Conservation (phyloP, 2,329 filamentous ascomycete species). For the Trichoderma pleuroti region DNA sequence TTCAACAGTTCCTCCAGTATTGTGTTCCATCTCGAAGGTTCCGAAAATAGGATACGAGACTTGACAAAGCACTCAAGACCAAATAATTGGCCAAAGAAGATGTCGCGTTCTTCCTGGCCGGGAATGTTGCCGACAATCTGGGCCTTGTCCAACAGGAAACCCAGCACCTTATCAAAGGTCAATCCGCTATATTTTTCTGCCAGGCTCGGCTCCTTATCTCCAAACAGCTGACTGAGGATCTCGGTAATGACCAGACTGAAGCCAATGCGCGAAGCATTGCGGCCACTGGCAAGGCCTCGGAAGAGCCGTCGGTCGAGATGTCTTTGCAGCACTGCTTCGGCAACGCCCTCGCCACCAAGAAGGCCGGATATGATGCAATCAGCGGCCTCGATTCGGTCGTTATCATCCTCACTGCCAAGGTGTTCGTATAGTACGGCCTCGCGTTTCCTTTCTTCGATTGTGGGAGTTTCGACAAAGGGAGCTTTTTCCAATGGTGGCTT, state of each 20-base stretch:
- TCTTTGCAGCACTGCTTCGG: constrained; percentile 52
- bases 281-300: constrained; percentile 81
- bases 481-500: constrained; percentile 34
- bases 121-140: constrained; percentile 51
- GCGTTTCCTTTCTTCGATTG: constrained; percentile 52
- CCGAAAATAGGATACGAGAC: constrained; percentile 66
- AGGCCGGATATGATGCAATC: constrained; percentile 56
- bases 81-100: constrained; percentile 81
- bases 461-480: constrained; percentile 51
- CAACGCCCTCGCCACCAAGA: constrained; percentile 46
- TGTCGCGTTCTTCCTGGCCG: constrained; percentile 78
- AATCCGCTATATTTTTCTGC: constrained; percentile 49
- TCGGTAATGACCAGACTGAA: constrained; percentile 89
- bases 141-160: constrained; percentile 54
- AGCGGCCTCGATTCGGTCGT: constrained; percentile 56
- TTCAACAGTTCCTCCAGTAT: constrained; percentile 71
- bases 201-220: constrained; percentile 41
- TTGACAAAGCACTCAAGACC: constrained; percentile 83
- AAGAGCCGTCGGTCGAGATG: constrained; percentile 70
- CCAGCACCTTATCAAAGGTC: constrained; percentile 54
- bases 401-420: constrained; percentile 56
- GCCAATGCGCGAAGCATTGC: constrained; percentile 82
- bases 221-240: constrained; percentile 68
- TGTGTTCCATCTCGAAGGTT: constrained; percentile 57
- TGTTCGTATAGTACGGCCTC: constrained; percentile 59